These are phyloP conservation scores for Penicillium janthinellum DNA, from an alignment of 2,329 filamentous ascomycete genomes.

Conservation along the genomic window DNA sequence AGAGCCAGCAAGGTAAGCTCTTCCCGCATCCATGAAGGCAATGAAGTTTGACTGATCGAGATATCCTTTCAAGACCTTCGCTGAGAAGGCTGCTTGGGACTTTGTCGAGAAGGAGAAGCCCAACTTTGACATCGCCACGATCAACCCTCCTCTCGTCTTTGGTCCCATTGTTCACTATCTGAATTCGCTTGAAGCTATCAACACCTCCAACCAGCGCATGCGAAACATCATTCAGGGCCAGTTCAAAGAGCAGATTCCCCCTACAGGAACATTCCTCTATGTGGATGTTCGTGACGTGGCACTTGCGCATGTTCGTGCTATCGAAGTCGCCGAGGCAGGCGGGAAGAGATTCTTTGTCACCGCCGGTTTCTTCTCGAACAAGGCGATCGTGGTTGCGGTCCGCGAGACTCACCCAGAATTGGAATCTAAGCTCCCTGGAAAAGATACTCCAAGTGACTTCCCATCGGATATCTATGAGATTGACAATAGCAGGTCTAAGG, in stretches of 20 bases:
- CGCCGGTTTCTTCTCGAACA: conserved; percentile 46
- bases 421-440: conserved; percentile 43
- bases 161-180: conserved; percentile 67
- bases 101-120: conserved; percentile 60
- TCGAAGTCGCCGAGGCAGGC: conserved; percentile 49
- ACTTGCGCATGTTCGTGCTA: conserved; percentile 51
- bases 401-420: conserved; percentile 47
- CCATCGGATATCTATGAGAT: conserved; percentile 34
- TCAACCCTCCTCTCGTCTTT: conserved; percentile 65
- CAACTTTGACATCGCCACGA: conserved; percentile 62
- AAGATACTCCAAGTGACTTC: conserved; percentile 35
- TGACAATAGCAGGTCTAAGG: conserved; percentile 45
- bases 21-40: not conserved
- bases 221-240: conserved; percentile 65
- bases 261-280: conserved; percentile 62
- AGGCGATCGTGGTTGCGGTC: conserved; percentile 45
- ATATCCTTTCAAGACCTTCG: conserved; percentile 50
- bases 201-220: conserved; percentile 72
- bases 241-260: conserved; percentile 58
- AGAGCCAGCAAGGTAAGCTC: conserved; percentile 55
- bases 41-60: conserved; percentile 10
- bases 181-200: conserved; percentile 63
- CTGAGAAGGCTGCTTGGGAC: conserved; percentile 68
- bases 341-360: conserved; percentile 50
- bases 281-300: conserved; percentile 56